Percentiles rank a stretch among this genome's conserved stretches.
phyloP scores from a whole-genome alignment of 768 basidiomycete species.

The Tricholoma terreum region DNA sequence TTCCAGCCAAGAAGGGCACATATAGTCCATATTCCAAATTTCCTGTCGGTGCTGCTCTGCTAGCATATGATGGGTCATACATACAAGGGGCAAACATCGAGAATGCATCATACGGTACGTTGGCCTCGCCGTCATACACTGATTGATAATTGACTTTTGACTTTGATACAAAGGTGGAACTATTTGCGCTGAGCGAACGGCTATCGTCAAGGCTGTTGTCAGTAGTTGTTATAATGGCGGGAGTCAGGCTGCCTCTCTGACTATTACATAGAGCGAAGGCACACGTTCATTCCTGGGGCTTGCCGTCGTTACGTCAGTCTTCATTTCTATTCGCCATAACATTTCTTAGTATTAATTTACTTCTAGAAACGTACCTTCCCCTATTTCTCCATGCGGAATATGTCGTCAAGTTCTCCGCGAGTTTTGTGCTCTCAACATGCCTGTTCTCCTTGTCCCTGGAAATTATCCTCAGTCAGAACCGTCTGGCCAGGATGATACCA shows the following conservation, averaged over 20 bases:
- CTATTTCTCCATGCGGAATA: slow-evolving; percentile 87
- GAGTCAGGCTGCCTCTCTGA: not conserved
- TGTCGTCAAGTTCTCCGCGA: slow-evolving; percentile 91
- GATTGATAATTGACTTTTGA: not conserved
- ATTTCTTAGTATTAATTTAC: not conserved
- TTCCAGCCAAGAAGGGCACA: slow-evolving; percentile 65
- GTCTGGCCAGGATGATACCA: slow-evolving; percentile 29
- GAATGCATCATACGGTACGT: slow-evolving; percentile 84
- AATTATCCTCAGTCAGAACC: slow-evolving; percentile 46
- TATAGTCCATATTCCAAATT: slow-evolving; percentile 87
- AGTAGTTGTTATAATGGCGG: slow-evolving; percentile 26
- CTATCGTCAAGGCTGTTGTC: slow-evolving; percentile 91
- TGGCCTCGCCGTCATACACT: not conserved
- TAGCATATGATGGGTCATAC: slow-evolving; percentile 65
- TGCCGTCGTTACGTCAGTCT: slow-evolving; percentile 75
- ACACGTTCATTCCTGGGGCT: slow-evolving; percentile 65
- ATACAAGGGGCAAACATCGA: slow-evolving; percentile 91
- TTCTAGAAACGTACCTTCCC: slow-evolving; percentile 60
- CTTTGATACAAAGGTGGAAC: slow-evolving; percentile 57
- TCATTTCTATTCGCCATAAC: slow-evolving; percentile 32
- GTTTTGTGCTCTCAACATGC: slow-evolving; percentile 74
- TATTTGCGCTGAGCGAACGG: slow-evolving; percentile 94
- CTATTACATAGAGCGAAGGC: slow-evolving; percentile 74
- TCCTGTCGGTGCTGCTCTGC: slow-evolving; percentile 85
- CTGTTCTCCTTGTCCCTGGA: slow-evolving; percentile 66